Percentiles rank a stretch among this genome's conserved stretches.
These are phyloP conservation scores for Emergomyces africanus DNA, from an alignment of 2,329 filamentous ascomycete species.

Conservation along the genomic window DNA sequence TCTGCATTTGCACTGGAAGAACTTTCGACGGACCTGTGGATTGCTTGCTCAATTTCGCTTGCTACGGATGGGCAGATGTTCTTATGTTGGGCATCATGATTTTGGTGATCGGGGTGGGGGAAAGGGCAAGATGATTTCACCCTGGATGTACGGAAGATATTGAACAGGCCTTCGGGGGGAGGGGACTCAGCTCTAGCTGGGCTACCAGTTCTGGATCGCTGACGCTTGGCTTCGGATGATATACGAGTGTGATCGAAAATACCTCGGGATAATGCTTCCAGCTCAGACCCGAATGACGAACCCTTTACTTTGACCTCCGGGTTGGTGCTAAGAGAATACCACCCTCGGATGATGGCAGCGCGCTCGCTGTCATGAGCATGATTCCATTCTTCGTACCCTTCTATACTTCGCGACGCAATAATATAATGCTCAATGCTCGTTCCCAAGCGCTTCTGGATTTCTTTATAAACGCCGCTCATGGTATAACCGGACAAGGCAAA, in stretches of 20 bases:
- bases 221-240: constrained; percentile 1
- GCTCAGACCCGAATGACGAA: constrained; percentile 33
- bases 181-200: not conserved
- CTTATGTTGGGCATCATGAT: not conserved
- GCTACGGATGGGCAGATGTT: not conserved
- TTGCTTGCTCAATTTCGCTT: constrained; percentile 58
- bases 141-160: not conserved
- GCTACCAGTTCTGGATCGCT: not conserved
- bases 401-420: constrained; percentile 59
- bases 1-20: constrained; percentile 56
- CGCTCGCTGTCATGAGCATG: constrained; percentile 45
- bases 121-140: not conserved
- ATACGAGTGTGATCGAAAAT: constrained; percentile 8
- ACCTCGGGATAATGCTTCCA: constrained; percentile 17
- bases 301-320: constrained; percentile 44
- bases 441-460: constrained; percentile 58
- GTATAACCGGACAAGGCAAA: constrained; percentile 68
- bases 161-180: not conserved
- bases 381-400: constrained; percentile 57
- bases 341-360: constrained; percentile 50
- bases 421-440: constrained; percentile 67
- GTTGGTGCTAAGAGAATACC: constrained; percentile 49
- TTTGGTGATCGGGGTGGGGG: not conserved
- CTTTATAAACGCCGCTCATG: constrained; percentile 69
- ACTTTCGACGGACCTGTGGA: constrained; percentile 53